Evolutionary conservation across 1,139 yeast genomes (phyloP).

Genomic region (Protomyces inundatus): DNA sequence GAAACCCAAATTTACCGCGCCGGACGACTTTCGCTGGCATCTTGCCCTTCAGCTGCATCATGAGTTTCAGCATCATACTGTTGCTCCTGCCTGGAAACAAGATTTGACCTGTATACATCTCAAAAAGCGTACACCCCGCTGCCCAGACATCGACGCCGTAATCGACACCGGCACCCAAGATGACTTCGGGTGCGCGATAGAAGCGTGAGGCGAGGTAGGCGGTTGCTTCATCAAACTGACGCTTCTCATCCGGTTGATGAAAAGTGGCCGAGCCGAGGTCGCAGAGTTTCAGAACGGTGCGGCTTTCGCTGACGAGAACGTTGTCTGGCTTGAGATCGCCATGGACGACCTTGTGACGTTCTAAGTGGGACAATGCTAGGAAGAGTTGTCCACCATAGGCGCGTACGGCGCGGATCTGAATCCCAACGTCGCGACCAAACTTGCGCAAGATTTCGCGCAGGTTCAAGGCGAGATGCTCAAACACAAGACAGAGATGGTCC

Average conservation of each 20-base stretch:
- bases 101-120: slow-evolving; percentile 75
- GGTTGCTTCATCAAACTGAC: slow-evolving; percentile 55
- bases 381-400: slow-evolving; percentile 75
- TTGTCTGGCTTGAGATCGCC: slow-evolving; percentile 90
- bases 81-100: slow-evolving; percentile 65
- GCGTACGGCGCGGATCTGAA: slow-evolving; percentile 61
- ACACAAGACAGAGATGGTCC: slow-evolving; percentile 81
- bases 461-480: slow-evolving; percentile 67
- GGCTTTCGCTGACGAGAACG: slow-evolving; percentile 68
- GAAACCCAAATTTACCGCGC: slow-evolving; percentile 35
- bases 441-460: slow-evolving; percentile 77
- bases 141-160: slow-evolving; percentile 85
- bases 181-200: slow-evolving; percentile 88
- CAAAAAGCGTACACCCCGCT: slow-evolving; percentile 85
- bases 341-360: slow-evolving; percentile 70
- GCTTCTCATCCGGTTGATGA: background rate
- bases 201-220: slow-evolving; percentile 85
- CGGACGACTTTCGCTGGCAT: slow-evolving; percentile 38
- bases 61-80: slow-evolving; percentile 39
- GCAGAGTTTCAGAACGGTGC: slow-evolving; percentile 76
- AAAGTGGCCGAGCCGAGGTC: slow-evolving; percentile 78
- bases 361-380: slow-evolving; percentile 70
- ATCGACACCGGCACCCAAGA: slow-evolving; percentile 83
- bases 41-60: slow-evolving; percentile 39
- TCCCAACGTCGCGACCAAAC: slow-evolving; percentile 67